Evolutionary conservation across 345 rosid species (phyloP).

Genomic region (Eucalyptus marginata): DNA sequence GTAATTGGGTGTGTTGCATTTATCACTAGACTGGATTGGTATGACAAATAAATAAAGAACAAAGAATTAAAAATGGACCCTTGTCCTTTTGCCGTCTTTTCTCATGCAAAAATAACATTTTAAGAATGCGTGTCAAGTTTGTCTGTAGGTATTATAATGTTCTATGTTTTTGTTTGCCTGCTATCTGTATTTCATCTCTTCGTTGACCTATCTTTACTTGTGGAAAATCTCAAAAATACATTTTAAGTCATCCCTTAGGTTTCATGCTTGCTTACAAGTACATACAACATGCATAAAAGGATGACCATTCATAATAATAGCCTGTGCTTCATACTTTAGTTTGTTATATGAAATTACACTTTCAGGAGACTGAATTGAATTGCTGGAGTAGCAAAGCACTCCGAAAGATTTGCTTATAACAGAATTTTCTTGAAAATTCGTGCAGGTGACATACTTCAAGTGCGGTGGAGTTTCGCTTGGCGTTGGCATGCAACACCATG

Average conservation of each 20-base stretch:
- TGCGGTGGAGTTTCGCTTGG: conserved; percentile 98
- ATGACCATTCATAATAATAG: not conserved
- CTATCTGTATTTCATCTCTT: not conserved
- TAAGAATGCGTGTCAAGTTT: not conserved
- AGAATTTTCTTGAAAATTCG: not conserved
- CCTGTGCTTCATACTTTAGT: not conserved
- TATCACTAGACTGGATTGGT: not conserved
- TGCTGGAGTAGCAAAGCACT: not conserved
- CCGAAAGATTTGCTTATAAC: not conserved
- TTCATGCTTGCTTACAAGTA: not conserved
- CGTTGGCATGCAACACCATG: conserved; percentile 96
- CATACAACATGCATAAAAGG: not conserved
- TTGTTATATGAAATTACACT: not conserved
- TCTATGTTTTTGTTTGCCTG: not conserved
- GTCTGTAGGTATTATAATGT: not conserved
- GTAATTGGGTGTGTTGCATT: not conserved
- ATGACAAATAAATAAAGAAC: not conserved
- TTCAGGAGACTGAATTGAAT: not conserved
- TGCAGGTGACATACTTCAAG: conserved; percentile 75
- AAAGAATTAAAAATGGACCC: not conserved
- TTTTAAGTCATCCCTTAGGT: not conserved
- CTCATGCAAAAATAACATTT: not conserved
- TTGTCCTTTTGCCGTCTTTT: not conserved
- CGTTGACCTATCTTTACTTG: not conserved
- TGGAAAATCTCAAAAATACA: not conserved